Evolutionary conservation across 192 early-diverging fungal species (phyloP), one percentile per base, ranked within the genome.

Genomic region (Coemansia sp.): DNA sequence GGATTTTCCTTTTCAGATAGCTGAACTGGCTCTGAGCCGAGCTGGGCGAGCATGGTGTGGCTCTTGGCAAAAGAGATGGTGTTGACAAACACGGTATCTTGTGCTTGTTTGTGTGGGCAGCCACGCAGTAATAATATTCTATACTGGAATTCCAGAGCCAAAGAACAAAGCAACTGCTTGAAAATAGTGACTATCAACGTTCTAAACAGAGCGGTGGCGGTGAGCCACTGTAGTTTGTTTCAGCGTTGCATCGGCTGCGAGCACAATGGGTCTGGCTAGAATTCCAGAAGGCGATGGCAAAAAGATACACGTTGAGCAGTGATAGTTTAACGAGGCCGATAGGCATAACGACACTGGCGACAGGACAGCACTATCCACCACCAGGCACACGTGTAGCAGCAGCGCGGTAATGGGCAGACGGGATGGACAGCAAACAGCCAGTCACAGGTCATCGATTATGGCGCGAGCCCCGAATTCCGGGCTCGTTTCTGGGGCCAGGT

Each of bases 101-200:
- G 55, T 37, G 19, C 19, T 16, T 57, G 27, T 57, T 23, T 58
- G 37, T 58, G 57, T 58, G 12, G 11, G 1, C 37, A 41, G 37
- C 57, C 57, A 38, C 37, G 57, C 57, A 58, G 57, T 58, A 58
- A 58, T 58, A 61, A 61, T 31, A 61, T 61, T 61, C 59, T n/a
- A n/a, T 31, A 6, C 45, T 49, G 21, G 59, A 61, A 61, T 61
- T 61, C 59, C 27, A 39, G 23, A 58, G 5, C 22, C n/a, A 31
- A 38, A 58, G 57, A n/a, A 58, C 57, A 58, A 58, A 58, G 57
- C 11, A 2, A 5, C 9, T n/a, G 41, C 16, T 26, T 61, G 43
- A 4, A 31, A 17, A 45, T 49, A 26, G 43, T 21, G 45, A 27
- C 59, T 16, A 16, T n/a, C 26, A 19, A 49, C n/a, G 21, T 49